Base-by-base conservation (phyloP, 257 asterid species). In the Linaria vulgaris region DNA sequence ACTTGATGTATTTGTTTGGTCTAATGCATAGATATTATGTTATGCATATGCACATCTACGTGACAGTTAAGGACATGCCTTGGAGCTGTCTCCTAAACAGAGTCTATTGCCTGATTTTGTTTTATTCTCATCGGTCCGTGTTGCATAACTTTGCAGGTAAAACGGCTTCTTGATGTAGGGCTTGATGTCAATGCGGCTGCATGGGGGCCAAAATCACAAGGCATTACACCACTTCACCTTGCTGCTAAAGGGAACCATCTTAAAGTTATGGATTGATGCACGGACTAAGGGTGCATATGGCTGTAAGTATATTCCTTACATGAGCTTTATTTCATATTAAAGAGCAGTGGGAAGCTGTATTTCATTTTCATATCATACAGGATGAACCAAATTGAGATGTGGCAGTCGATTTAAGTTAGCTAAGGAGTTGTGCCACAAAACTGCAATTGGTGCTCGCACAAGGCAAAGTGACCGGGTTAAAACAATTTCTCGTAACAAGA, bases 191-290 rank as follows among this genome's bases (percentile, higher is more conserved):
- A 92, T 72, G 91, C 84, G 59, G 85, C 88, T 75, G 99, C 99
- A 4, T 80, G 90, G 83, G 99, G 99, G 1, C 96, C 96, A 50
- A 89, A 89, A 76, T 74, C 97, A 16, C 89, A 76, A 34, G 97
- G 99, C 41, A 77, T 89, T 74, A 92, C 96, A 74, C 99, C 99
- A 27, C 94, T 94, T 68, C 99, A 94, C 76, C 95, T 94, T 66
- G 99, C 99, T 63, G 97, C 99, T 68, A 87, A 90, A 74, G 97
- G 96, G 56, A 97, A 97, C 27, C 97, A 94, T 59, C 78, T 85
- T 17, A 80, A 80, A 75, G 88, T 94, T 51, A 94, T 94, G 99
- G 97, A 90, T 94, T 46, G 99, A 94, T 66, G 99, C 99, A 5
- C 89, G 99, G 46, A 88, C 96, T 6, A 94, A 90, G 85, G 97